These are phyloP conservation scores for Paecilomyces niveus DNA, from an alignment of 2,329 filamentous ascomycete species.

Conservation along the genomic window DNA sequence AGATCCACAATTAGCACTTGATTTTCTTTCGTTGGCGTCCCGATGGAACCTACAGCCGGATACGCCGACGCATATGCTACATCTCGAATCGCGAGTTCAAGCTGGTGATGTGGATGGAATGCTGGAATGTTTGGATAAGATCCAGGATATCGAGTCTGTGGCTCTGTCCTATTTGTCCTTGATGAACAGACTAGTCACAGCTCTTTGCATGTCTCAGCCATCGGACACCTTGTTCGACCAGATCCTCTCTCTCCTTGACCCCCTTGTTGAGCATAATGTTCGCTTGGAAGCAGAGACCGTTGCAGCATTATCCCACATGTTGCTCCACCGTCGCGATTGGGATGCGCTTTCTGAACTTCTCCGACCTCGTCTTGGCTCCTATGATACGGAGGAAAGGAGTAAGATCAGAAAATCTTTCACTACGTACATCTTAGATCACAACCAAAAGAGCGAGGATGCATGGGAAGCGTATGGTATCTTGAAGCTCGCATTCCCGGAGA, in stretches of 20 bases:
- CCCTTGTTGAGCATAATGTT: slow-evolving; percentile 63
- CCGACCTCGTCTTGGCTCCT: slow-evolving; percentile 51
- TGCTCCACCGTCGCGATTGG: slow-evolving; percentile 68
- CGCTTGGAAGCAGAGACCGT: slow-evolving; percentile 69
- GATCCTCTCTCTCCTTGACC: slow-evolving; percentile 65
- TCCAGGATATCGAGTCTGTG: slow-evolving; percentile 45
- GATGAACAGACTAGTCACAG: slow-evolving; percentile 65
- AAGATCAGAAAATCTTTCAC: slow-evolving; percentile 61
- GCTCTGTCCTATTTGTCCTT: slow-evolving; percentile 54
- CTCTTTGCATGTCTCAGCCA: slow-evolving; percentile 51
- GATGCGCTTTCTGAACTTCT: slow-evolving; percentile 77
- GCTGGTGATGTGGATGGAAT: slow-evolving; percentile 62
- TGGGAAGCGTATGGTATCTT: slow-evolving; percentile 58
- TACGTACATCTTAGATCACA: slow-evolving; percentile 57
- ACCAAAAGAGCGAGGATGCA: slow-evolving; percentile 53
- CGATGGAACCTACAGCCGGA: slow-evolving; percentile 62
- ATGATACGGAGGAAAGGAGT: slow-evolving; percentile 52
- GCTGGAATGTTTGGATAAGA: slow-evolving; percentile 47
- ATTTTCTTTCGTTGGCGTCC: slow-evolving; percentile 61
- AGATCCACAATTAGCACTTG: slow-evolving; percentile 65
- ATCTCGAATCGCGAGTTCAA: slow-evolving; percentile 69
- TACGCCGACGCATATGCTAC: slow-evolving; percentile 62
- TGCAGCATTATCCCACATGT: slow-evolving; percentile 62
- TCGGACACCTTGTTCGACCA: slow-evolving; percentile 59
- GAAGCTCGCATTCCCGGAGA: slow-evolving; percentile 53